phyloP scores from a whole-genome alignment of 23 red algal species.

The Gracilaria vermiculophylla region DNA sequence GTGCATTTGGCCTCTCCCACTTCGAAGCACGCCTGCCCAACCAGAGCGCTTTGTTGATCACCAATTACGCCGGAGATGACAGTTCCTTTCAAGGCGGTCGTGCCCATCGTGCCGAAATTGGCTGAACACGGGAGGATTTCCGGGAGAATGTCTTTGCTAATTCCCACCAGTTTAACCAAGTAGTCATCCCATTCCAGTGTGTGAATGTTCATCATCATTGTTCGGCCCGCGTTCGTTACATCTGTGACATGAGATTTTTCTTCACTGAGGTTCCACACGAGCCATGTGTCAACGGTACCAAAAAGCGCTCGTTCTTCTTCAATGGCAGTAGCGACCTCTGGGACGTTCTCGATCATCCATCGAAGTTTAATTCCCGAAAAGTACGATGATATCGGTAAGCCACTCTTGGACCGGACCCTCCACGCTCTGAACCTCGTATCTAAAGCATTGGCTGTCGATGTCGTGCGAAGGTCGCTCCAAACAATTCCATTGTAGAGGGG shows the following conservation, averaged over 20 bases:
- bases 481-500: conserved; percentile 83
- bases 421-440: neutral
- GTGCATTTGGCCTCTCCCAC: conserved; percentile 82
- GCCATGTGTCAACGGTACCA: conserved; percentile 92
- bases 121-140: conserved; percentile 80
- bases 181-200: conserved; percentile 61
- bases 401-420: conserved; percentile 45
- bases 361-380: conserved; percentile 86
- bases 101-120: conserved; percentile 56
- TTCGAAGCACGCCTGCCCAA: conserved; percentile 82
- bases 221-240: conserved; percentile 88
- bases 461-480: conserved; percentile 82
- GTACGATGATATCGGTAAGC: conserved; percentile 82
- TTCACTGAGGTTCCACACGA: conserved; percentile 70
- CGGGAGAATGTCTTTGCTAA: conserved; percentile 63
- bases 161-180: conserved; percentile 56
- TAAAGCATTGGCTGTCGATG: conserved; percentile 45
- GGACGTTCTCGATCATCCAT: conserved; percentile 90
- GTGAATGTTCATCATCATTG: conserved; percentile 93
- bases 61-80: conserved; percentile 89
- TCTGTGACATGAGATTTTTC: conserved; percentile 78
- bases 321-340: conserved; percentile 66
- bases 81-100: conserved; percentile 56
- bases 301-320: conserved; percentile 76
- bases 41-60: conserved; percentile 91